Percentiles rank a stretch among this genome's conserved stretches.
phyloP scores from a whole-genome alignment of 1,284 basidiomycete genomes.

The Cronartium quercuum region DNA sequence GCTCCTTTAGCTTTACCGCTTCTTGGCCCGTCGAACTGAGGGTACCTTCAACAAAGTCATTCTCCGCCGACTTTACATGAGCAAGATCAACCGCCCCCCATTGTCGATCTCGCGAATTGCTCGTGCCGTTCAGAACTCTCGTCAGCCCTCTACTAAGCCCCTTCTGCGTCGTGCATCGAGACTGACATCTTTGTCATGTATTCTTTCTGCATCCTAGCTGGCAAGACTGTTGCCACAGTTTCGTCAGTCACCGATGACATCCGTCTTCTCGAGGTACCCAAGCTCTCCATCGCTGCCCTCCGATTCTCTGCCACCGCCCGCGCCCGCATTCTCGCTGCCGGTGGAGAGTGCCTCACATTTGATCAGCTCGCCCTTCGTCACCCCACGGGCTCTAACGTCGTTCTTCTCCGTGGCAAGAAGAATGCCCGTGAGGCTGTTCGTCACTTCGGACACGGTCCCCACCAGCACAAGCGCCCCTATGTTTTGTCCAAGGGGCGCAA shows the following conservation, averaged over 20 bases:
- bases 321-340: conserved; percentile 89
- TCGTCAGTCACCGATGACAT: conserved; percentile 95
- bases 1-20: conserved; percentile 79
- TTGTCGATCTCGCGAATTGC: conserved; percentile 81
- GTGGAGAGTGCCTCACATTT: conserved; percentile 89
- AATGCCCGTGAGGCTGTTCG: conserved; percentile 66
- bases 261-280: conserved; percentile 78
- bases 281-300: conserved; percentile 87
- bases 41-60: conserved; percentile 96
- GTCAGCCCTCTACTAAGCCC: conserved; percentile 52
- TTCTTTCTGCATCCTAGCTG: not conserved
- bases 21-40: conserved; percentile 95
- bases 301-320: conserved; percentile 88
- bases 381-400: conserved; percentile 90
- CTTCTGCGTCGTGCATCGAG: not conserved
- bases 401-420: conserved; percentile 85
- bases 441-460: conserved; percentile 37
- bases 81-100: conserved; percentile 95
- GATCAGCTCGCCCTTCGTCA: conserved; percentile 93
- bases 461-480: conserved; percentile 77
- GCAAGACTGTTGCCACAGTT: conserved; percentile 80
- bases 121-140: conserved; percentile 63
- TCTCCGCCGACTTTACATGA: conserved; percentile 93
- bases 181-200: not conserved
- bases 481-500: conserved; percentile 93